Evolutionary conservation across 495 filamentous ascomycete genomes (phyloP), one percentile per base, ranked within the genome.

Genomic region (Trichocladium antarcticum): DNA sequence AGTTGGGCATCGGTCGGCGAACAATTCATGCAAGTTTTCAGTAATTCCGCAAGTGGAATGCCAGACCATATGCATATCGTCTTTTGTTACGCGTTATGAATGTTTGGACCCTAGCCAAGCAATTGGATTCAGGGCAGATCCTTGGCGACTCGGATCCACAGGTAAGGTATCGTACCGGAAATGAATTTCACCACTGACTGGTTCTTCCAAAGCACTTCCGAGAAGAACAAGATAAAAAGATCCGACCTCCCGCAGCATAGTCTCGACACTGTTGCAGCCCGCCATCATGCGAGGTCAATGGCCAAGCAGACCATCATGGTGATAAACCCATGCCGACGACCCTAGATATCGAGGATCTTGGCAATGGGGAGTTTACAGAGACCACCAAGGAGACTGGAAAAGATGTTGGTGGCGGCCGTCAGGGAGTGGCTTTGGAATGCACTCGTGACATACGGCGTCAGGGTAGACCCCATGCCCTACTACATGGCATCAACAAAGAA

Each of bases 321-420:
- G 12, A 62, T 41, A 31, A 70, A 67, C 29, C 68, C 73, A 55
- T 56, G 75, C 49, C 59, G 77, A 53, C 71, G 69, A 44, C 79
- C 82, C 71, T 75, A 84, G 16, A 80, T 61, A 57, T 86, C 79
- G 53, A 83, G 64, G 36, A 84, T 64, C 61, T 84, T 83, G 29
- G 80, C 79, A 11, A 82, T 61, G 0, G 80, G 72, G 17, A 84
- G 63, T 43, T 76, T 79, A 37, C 70, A 60, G 22, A 81, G 65
- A 42, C 79, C 82, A 46, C 76, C 80, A 45, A 86, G 74, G 53
- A 85, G 59, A 17, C 55, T 66, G 36, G 70, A 69, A 38, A 79
- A 62, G 55, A 79, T 66, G 32, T 27, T 49, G 72, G 68, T 70
- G 45, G 68, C 66, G 15, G 68, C 61, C 15, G 69, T 67, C 21